phyloP scores from a whole-genome alignment of 169 alveolate genomes.

The Fabrea salina region DNA sequence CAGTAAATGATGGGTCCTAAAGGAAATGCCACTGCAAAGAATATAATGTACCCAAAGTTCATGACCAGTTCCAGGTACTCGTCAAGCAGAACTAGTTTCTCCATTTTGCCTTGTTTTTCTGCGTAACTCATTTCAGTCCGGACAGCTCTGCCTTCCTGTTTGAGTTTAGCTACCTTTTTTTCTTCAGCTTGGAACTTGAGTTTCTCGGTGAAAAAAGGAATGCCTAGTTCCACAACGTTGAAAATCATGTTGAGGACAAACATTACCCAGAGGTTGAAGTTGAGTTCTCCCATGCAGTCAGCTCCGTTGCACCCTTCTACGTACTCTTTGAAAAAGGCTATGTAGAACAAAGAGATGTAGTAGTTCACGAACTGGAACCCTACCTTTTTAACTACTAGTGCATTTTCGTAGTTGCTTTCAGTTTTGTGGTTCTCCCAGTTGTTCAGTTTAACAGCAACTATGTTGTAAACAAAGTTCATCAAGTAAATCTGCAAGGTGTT shows the following conservation, averaged over 20 bases:
- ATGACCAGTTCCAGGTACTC: conserved; percentile 43
- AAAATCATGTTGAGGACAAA: conserved; percentile 25
- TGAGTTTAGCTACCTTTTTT: conserved; percentile 2
- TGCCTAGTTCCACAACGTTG: conserved; percentile 22
- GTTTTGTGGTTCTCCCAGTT: conserved; percentile 54
- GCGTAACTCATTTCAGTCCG: conserved; percentile 2
- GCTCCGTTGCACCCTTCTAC: conserved; percentile 36
- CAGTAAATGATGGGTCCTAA: conserved; percentile 45
- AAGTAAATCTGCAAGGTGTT: conserved; percentile 43
- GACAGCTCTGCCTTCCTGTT: neutral
- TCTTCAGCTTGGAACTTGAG: neutral
- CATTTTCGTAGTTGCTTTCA: conserved; percentile 46
- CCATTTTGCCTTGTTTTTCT: conserved; percentile 22
- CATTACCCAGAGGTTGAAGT: conserved; percentile 34
- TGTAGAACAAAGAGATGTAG: conserved; percentile 42
- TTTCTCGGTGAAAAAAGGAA: conserved; percentile 2
- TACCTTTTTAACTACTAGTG: conserved; percentile 41
- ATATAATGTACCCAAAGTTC: conserved; percentile 48
- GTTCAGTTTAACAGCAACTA: conserved; percentile 31
- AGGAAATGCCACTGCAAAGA: conserved; percentile 56
- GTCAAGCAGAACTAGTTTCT: neutral
- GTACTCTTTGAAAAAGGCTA: conserved; percentile 41
- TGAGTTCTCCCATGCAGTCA: conserved; percentile 33
- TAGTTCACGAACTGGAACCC: conserved; percentile 49
- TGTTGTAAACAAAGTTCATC: conserved; percentile 35